phyloP scores from a whole-genome alignment of 169 alveolate genomes.

The Babesia gibsoni region DNA sequence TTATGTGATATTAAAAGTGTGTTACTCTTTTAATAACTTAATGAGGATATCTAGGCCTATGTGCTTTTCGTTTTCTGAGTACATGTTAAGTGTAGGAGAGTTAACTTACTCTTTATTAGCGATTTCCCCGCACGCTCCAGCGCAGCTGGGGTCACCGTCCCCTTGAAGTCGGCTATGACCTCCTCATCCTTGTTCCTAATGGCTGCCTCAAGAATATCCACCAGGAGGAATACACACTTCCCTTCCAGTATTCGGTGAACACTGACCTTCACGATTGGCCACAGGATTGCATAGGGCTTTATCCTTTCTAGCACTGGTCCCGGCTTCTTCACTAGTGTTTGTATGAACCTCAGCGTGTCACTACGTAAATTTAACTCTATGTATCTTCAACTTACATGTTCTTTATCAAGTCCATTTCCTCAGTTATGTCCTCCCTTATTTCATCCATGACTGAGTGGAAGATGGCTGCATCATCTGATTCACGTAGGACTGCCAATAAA shows the following conservation, averaged over 20 bases:
- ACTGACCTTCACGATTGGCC: constrained; percentile 33
- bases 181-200: constrained; percentile 5
- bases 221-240: constrained; percentile 42
- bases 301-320: constrained; percentile 11
- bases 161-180: constrained; percentile 23
- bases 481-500: constrained; percentile 12
- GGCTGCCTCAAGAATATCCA: constrained; percentile 50
- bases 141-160: neutral
- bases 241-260: constrained; percentile 13
- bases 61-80: constrained; percentile 25
- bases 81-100: neutral
- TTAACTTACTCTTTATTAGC: constrained; percentile 1
- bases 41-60: constrained; percentile 7
- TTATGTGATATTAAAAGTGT: too few species aligned
- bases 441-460: constrained; percentile 18
- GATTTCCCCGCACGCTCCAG: neutral
- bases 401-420: constrained; percentile 13
- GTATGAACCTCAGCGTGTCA: constrained; percentile 27
- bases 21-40: neutral
- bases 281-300: constrained; percentile 11
- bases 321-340: constrained; percentile 43
- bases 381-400: constrained; percentile 27
- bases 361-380: neutral
- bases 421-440: constrained; percentile 18
- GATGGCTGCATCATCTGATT: constrained; percentile 21